Conservation (phyloP, 176 grass and related monocot genomes). For the Musa acuminata region DNA sequence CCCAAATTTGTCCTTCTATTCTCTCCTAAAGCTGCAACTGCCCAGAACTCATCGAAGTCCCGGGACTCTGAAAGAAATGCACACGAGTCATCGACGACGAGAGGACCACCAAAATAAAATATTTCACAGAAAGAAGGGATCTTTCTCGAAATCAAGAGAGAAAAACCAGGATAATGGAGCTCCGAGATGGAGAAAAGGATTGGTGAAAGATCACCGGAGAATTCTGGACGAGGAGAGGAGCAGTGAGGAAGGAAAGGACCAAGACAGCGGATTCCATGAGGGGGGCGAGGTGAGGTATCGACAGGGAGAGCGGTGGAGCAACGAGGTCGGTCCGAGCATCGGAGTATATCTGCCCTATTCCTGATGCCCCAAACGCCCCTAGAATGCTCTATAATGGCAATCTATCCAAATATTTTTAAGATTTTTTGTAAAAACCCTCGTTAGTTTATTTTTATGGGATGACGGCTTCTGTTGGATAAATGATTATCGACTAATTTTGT, state of each 20-base stretch:
- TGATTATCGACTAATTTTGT: no score
- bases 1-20: no score
- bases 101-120: neutral
- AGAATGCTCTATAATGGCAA: no score
- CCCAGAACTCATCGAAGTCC: neutral
- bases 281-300: neutral
- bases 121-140: neutral
- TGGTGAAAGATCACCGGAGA: neutral
- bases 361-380: no score
- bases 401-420: no score
- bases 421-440: no score
- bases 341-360: no score
- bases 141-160: neutral
- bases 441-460: no score
- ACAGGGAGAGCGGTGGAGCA: neutral
- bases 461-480: no score
- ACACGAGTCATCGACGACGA: neutral
- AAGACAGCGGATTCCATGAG: slow-evolving; percentile 10
- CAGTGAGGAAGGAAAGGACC: neutral
- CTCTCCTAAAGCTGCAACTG: no score
- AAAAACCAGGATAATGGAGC: neutral
- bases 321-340: no score
- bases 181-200: neutral
- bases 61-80: neutral
- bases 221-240: neutral